Percentiles rank a stretch among this genome's conserved stretches.
Evolutionary conservation across 768 basidiomycete genomes (phyloP).

Genomic region (Hericium rajendrae): DNA sequence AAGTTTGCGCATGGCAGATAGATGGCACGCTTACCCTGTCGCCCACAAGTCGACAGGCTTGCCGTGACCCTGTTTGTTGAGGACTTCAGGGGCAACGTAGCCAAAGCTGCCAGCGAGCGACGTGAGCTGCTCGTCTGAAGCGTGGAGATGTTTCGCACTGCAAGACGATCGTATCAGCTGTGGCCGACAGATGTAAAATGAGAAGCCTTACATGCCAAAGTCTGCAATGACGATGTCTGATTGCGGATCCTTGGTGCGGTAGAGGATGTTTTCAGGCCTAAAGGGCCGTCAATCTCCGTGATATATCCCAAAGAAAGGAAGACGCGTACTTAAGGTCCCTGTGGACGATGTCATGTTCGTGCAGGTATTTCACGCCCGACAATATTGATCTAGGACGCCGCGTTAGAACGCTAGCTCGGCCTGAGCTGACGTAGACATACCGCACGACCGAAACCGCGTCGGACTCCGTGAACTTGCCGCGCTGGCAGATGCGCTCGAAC

Average conservation of each 20-base stretch:
- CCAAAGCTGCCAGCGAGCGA: constrained; percentile 77
- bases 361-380: constrained; percentile 82
- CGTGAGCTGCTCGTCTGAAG: constrained; percentile 58
- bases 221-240: constrained; percentile 94
- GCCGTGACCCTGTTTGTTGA: constrained; percentile 75
- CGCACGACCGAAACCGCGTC: constrained; percentile 75
- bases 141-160: constrained; percentile 77
- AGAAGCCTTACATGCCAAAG: constrained; percentile 76
- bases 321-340: constrained; percentile 75
- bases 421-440: constrained; percentile 30
- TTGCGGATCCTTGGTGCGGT: constrained; percentile 61
- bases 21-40: constrained; percentile 51
- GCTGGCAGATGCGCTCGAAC: constrained; percentile 77
- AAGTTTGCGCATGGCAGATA: neutral
- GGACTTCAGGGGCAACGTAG: constrained; percentile 86
- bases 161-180: neutral
- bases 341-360: constrained; percentile 89
- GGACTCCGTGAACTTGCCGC: constrained; percentile 88
- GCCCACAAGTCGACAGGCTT: constrained; percentile 94
- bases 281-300: neutral
- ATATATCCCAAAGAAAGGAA: neutral
- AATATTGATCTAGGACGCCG: constrained; percentile 53
- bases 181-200: neutral
- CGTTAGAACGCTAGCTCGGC: neutral
- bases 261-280: constrained; percentile 95